Conservation (phyloP, 306 rosid genomes). For the Casuarina equisetifolia region DNA sequence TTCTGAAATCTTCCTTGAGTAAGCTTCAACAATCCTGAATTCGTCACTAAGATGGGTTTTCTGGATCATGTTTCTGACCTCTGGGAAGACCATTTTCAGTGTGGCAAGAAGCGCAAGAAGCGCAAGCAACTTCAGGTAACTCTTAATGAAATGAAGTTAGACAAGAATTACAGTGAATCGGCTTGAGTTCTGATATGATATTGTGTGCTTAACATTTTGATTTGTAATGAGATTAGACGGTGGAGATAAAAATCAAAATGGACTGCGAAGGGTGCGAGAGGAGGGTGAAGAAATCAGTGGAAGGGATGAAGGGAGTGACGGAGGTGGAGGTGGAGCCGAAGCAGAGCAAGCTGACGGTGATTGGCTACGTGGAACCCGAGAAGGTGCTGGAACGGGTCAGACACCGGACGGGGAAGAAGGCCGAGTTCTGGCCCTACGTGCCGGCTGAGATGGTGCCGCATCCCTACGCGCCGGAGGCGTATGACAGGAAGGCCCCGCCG, state of each 20-base stretch:
- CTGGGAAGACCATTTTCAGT: background rate
- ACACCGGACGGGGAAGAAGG: constrained; percentile 51
- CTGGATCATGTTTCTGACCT: constrained; percentile 17
- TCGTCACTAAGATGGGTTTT: constrained; percentile 25
- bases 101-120: constrained; percentile 4
- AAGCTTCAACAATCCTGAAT: background rate
- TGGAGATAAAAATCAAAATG: constrained; percentile 59
- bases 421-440: constrained; percentile 52
- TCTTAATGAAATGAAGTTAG: no score
- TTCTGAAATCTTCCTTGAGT: background rate
- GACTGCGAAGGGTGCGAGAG: constrained; percentile 53
- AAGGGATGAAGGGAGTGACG: constrained; percentile 53
- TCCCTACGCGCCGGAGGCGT: constrained; percentile 45
- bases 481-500: constrained; percentile 57
- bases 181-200: no score
- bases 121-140: constrained; percentile 31
- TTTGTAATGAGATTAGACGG: constrained; percentile 19
- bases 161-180: no score
- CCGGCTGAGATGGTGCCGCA: constrained; percentile 50
- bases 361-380: constrained; percentile 42
- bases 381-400: constrained; percentile 42
- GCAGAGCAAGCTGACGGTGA: constrained; percentile 46
- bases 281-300: constrained; percentile 42
- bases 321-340: constrained; percentile 44
- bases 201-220: no score